Conservation (phyloP, 257 asterid genomes). For the Dorcoceras hygrometricum region DNA sequence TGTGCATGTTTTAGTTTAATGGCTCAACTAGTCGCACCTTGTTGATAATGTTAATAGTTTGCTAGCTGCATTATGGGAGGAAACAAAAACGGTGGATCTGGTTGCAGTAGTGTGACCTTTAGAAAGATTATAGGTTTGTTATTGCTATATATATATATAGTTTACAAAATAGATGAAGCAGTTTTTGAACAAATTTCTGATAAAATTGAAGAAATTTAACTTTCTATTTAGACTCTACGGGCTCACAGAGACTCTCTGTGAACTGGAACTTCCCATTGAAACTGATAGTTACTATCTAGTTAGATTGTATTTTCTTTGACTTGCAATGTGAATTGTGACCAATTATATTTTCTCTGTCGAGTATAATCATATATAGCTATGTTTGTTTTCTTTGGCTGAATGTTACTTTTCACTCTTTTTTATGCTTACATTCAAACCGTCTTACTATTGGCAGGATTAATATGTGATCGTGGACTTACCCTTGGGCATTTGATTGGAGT, state of each 20-base stretch:
- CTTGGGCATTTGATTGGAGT: constrained; percentile 96
- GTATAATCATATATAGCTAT: background rate
- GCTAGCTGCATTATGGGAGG: constrained; percentile 1
- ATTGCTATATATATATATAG: too few species aligned
- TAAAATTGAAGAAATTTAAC: too few species aligned
- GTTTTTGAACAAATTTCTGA: too few species aligned
- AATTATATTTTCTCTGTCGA: background rate
- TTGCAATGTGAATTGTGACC: background rate
- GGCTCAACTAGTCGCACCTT: background rate
- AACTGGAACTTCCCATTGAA: background rate
- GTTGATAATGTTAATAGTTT: background rate
- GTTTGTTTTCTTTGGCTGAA: constrained; percentile 5
- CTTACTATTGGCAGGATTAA: constrained; percentile 51
- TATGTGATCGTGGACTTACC: constrained; percentile 88
- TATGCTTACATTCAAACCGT: constrained; percentile 13
- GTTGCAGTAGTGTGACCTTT: background rate
- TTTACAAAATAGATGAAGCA: background rate
- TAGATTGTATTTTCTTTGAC: background rate
- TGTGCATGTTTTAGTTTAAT: constrained; percentile 4
- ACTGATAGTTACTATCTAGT: background rate
- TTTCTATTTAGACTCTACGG: background rate
- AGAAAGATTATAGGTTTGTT: background rate
- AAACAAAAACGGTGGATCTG: background rate
- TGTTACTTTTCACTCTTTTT: background rate
- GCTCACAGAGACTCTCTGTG: background rate